phyloP scores from a whole-genome alignment of 805 yeast genomes.

The Sugiyamaella valdiviana region DNA sequence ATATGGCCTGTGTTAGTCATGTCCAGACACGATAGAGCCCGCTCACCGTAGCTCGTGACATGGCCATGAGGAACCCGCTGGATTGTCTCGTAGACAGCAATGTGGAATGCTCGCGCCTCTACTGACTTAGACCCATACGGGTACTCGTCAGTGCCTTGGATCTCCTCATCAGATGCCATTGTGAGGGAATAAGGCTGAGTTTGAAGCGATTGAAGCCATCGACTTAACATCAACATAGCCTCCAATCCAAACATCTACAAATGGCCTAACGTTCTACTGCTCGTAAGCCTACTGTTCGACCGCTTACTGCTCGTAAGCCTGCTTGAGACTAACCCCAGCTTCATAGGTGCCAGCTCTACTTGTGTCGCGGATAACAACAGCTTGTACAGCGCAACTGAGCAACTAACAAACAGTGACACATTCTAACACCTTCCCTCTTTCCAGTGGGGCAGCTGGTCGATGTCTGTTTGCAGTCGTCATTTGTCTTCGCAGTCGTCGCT shows the following conservation, averaged over 20 bases:
- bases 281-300: too few relatives aligned
- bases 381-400: too few relatives aligned
- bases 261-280: too few relatives aligned
- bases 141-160: neutral
- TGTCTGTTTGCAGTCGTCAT: too few relatives aligned
- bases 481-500: too few relatives aligned
- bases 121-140: constrained; percentile 29
- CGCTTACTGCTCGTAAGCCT: too few relatives aligned
- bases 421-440: too few relatives aligned
- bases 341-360: too few relatives aligned
- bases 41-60: constrained; percentile 62
- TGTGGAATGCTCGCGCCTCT: constrained; percentile 52
- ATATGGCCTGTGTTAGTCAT: constrained; percentile 44
- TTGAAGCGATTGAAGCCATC: neutral
- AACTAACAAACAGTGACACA: too few relatives aligned
- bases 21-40: neutral
- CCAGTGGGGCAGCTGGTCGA: too few relatives aligned
- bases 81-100: constrained; percentile 52
- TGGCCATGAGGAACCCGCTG: constrained; percentile 52
- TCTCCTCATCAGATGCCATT: neutral
- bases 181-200: neutral
- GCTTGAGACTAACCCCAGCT: too few relatives aligned
- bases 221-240: neutral
- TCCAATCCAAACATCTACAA: neutral
- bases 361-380: too few relatives aligned